phyloP scores from a whole-genome alignment of 2,329 filamentous ascomycete genomes.

The Corinectria fuckeliana region DNA sequence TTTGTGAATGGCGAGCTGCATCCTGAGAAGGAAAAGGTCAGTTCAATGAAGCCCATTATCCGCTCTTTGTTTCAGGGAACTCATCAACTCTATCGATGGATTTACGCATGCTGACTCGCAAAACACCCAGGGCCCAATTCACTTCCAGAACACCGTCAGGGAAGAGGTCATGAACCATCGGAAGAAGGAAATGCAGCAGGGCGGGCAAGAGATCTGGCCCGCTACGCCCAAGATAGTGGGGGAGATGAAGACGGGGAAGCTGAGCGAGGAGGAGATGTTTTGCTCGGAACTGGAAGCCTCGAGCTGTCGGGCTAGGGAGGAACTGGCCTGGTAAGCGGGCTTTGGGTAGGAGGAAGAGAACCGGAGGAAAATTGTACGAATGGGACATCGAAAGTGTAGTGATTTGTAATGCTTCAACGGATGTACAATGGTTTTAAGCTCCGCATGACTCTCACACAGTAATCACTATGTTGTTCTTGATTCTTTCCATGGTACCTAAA shows the following conservation, averaged over 20 bases:
- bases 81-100: too few relatives aligned
- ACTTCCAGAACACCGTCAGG: conserved; percentile 56
- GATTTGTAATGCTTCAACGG: neutral
- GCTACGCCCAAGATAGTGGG: conserved; percentile 37
- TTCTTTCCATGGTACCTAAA: too few relatives aligned
- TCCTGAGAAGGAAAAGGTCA: conserved; percentile 62
- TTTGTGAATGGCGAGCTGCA: conserved; percentile 69
- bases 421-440: too few relatives aligned
- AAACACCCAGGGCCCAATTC: conserved; percentile 55
- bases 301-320: conserved; percentile 16
- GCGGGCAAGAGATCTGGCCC: conserved; percentile 55
- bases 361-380: neutral
- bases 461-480: too few relatives aligned
- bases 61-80: neutral
- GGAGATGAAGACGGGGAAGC: conserved; percentile 35
- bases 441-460: too few relatives aligned
- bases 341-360: neutral
- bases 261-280: conserved; percentile 36
- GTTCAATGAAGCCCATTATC: neutral
- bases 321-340: conserved; percentile 23
- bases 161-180: conserved; percentile 53
- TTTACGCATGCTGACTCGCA: neutral
- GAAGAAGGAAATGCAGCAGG: conserved; percentile 49
- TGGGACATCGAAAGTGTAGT: neutral
- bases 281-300: conserved; percentile 35